Evolutionary conservation across 345 rosid genomes (phyloP).

Genomic region (Linum trigynum): DNA sequence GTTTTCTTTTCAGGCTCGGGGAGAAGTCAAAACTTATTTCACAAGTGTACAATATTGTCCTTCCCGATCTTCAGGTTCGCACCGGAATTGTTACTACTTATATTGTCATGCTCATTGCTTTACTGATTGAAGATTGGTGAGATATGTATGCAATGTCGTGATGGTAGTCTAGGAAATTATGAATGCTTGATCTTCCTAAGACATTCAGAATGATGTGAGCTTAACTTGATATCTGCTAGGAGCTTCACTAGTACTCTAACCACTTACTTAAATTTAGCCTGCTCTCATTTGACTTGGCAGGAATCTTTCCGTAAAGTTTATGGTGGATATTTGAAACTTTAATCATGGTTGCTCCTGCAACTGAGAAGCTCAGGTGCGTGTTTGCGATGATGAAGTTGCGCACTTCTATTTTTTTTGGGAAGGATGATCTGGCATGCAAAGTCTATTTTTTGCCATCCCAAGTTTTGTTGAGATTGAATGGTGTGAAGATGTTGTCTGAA

Average conservation of each 20-base stretch:
- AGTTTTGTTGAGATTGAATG: no score
- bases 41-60: conserved; percentile 38
- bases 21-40: conserved; percentile 37
- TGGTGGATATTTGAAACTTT: conserved; percentile 57
- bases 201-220: neutral
- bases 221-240: neutral
- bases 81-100: neutral
- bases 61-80: conserved; percentile 60
- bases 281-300: conserved; percentile 19
- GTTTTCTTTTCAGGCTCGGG: conserved; percentile 38
- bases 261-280: neutral
- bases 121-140: neutral
- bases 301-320: conserved; percentile 52
- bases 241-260: neutral
- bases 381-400: neutral
- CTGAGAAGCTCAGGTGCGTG: neutral
- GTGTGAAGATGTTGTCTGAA: no score
- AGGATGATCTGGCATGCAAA: neutral
- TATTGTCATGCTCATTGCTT: neutral
- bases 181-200: neutral
- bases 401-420: neutral
- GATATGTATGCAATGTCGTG: neutral
- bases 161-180: neutral
- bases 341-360: neutral
- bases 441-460: no score